These are phyloP conservation scores for Aspergillus japonicus DNA, from an alignment of 2,329 filamentous ascomycete species.

Conservation along the genomic window DNA sequence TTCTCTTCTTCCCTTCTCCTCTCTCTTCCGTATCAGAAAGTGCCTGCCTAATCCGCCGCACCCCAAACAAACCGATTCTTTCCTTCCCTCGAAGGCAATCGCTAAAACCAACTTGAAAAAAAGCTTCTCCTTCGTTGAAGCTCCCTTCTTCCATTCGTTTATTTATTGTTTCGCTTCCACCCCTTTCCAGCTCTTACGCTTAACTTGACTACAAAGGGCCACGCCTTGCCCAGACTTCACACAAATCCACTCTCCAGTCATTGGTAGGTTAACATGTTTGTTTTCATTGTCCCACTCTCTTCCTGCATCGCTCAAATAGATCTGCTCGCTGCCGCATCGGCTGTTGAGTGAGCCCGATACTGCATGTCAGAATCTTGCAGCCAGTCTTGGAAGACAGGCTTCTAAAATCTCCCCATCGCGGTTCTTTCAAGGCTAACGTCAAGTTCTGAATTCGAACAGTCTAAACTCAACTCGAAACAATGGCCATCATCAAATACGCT, in stretches of 20 bases:
- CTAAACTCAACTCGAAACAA: slow-evolving; percentile 27
- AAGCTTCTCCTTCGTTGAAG: slow-evolving; percentile 37
- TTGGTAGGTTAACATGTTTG: slow-evolving; percentile 15
- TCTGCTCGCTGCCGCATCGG: neutral
- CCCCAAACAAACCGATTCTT: slow-evolving; percentile 5
- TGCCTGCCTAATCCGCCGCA: slow-evolving; percentile 35
- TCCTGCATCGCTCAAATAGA: neutral
- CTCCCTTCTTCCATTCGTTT: slow-evolving; percentile 36
- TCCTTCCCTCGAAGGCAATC: slow-evolving; percentile 18
- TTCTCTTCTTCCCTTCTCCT: slow-evolving; percentile 27
- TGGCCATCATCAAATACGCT: slow-evolving; percentile 57
- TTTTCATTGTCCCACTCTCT: neutral
- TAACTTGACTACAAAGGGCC: slow-evolving; percentile 15
- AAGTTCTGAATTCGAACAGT: neutral
- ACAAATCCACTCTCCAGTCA: slow-evolving; percentile 7
- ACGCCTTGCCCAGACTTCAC: slow-evolving; percentile 13
- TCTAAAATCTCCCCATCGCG: neutral
- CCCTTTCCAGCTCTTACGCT: slow-evolving; percentile 13
- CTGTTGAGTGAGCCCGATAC: neutral
- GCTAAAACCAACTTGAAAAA: neutral
- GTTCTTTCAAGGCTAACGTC: neutral
- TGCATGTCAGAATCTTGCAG: neutral
- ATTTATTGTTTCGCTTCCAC: slow-evolving; percentile 18
- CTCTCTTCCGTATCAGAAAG: slow-evolving; percentile 16
- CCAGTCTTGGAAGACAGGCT: neutral